Conservation (phyloP, 73 alveolate genomes). For the Tetrahymena malaccensis region DNA sequence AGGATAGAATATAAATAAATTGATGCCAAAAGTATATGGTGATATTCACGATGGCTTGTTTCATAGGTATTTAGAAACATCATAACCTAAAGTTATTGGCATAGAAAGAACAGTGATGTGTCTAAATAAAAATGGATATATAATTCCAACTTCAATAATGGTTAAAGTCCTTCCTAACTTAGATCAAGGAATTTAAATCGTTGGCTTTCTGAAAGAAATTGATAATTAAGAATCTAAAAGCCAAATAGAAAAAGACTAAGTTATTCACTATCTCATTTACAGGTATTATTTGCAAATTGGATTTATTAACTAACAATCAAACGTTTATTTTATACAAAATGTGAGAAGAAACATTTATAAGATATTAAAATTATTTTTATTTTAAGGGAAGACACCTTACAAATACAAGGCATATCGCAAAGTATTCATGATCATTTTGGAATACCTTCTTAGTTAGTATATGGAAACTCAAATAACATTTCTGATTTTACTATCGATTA, state of each 20-base stretch:
- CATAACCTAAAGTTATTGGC: slow-evolving; percentile 33
- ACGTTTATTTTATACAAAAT: no score
- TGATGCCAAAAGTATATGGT: slow-evolving; percentile 41
- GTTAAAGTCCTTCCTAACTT: slow-evolving; percentile 37
- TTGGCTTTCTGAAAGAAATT: slow-evolving; percentile 37
- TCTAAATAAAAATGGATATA: slow-evolving; percentile 25
- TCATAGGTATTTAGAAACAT: slow-evolving; percentile 31
- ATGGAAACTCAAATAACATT: slow-evolving; percentile 32
- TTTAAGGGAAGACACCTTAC: neutral
- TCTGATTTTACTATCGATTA: slow-evolving; percentile 39
- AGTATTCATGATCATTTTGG: slow-evolving; percentile 29
- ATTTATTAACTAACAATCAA: neutral
- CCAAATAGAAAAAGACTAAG: neutral
- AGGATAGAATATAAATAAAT: slow-evolving; percentile 29
- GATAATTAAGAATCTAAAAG: neutral
- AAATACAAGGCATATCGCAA: slow-evolving; percentile 17
- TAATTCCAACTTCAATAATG: slow-evolving; percentile 31
- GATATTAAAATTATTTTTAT: no score
- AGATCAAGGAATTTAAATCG: slow-evolving; percentile 36
- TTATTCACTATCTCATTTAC: neutral
- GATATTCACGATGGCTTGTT: slow-evolving; percentile 29
- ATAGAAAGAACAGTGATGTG: slow-evolving; percentile 25
- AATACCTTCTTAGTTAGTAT: slow-evolving; percentile 22
- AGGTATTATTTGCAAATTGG: neutral
- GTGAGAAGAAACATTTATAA: no score